Evolutionary conservation across 768 basidiomycete species (phyloP), one percentile per base, ranked within the genome.

Genomic region (Sporobolomyces pararoseus): DNA sequence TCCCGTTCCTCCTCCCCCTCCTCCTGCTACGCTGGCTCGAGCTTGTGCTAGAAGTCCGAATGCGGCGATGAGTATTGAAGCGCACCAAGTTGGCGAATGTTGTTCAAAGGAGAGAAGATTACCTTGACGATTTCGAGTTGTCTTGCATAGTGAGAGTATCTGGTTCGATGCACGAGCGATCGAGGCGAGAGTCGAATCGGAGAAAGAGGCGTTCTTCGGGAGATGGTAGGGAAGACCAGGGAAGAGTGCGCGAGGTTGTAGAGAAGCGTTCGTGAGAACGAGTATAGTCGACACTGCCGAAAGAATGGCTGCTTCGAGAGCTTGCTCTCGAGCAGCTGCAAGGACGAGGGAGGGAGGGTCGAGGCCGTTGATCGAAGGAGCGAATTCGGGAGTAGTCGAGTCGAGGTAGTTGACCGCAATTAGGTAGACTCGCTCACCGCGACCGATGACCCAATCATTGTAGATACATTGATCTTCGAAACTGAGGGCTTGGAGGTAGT

Each of bases 121-220:
- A 21, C 53, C 53, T 3, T 6, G 12, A 3, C 53, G 32, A 35
- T 34, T 35, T 3, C 13, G 5, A 3, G 32, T 35, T 17, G 53
- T 55, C 31, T 35, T 32, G 13, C 7, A 34, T 4, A 55, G 17
- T 3, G 29, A 6, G 17, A 55, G 21, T 31, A 55, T 55, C 19
- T 55, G 53, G 7, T 34, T 55, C n/a, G 53, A 7, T 6, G 53
- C 29, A 34, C 53, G 53, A 32, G 53, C 53, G 53, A 55, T 34
- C 32, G 53, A 34, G 21, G 53, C 31, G n/a, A 35, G 7, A 9
- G 3, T 35, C 14, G 53, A 55, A 21, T 34, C 32, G 32, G 29
- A 17, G 32, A 35, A 14, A 12, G 21, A 6, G 5, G 6, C 12
- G 21, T 17, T 23, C 4, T 32, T 3, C 25, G 51, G 32, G 16